Evolutionary conservation across 441 rosid species (phyloP), one percentile per base, ranked within the genome.

Genomic region (Eutrema salsugineum): DNA sequence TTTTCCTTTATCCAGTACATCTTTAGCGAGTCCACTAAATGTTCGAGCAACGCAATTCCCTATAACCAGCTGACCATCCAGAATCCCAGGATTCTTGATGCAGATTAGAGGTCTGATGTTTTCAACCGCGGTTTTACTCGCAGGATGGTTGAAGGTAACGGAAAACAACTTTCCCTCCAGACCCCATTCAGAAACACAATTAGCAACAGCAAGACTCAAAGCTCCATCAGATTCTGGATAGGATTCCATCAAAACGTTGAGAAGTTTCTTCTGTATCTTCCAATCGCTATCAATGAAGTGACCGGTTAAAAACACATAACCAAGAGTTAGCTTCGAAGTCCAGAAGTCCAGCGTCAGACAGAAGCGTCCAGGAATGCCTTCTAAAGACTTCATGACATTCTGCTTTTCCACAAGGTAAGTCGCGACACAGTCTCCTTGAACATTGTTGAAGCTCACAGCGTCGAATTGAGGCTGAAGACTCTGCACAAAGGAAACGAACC

Each of bases 371-470:
- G 97, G 88, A 67, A 94, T 81, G 15, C 82, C 86, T 77, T 86
- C 92, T 14, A 90, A 75, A 56, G 79, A 73, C 75, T 85, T 91
- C 80, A 90, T 78, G 50, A 91, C 74, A 49, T 74, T 86, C 76
- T 94, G 99, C 78, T 94, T 94, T 71, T 94, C 99, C 42, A 87
- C 79, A 42, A 88, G 76, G 78, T 91, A 93, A 38, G 92, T 83
- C 2, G 96, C 97, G n/a, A 93, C 81, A 64, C 97, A 91, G 77
- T 93, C 94, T 70, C 97, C 96, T 83, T 91, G 98, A 56, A 89
- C 88, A 3, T 86, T 85, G 78, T 85, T 85, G 81, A 93, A 93
- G 77, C 84, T 87, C 48, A 93, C 79, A 73, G 65, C 68, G 56
- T 81, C 86, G 39, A 89, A 93, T 19, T 79, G 78, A 3, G 98